Conservation (phyloP, 768 basidiomycete genomes). For the Amylocystis lapponica region DNA sequence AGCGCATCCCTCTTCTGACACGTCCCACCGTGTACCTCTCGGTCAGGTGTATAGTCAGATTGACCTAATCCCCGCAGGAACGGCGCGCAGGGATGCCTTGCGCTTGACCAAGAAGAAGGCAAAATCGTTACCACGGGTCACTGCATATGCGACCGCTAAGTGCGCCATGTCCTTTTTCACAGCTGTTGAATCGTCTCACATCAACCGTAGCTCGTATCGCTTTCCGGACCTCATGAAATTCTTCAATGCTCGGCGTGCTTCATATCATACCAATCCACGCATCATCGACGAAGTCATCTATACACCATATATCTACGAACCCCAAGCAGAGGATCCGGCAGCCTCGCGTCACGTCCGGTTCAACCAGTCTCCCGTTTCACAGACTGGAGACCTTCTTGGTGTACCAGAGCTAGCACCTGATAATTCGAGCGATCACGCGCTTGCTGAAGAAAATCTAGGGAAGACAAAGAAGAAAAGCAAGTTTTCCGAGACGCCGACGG, state of each 20-base stretch:
- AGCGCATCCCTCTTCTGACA: background rate
- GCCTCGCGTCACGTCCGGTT: slow-evolving; percentile 13
- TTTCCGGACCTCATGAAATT: slow-evolving; percentile 86
- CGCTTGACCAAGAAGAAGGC: slow-evolving; percentile 92
- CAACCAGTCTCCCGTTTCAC: slow-evolving; percentile 9
- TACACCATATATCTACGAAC: slow-evolving; percentile 83
- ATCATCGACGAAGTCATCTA: slow-evolving; percentile 92
- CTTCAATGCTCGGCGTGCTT: slow-evolving; percentile 73
- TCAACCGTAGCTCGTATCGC: slow-evolving; percentile 74
- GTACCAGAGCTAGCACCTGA: slow-evolving; percentile 56
- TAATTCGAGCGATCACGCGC: slow-evolving; percentile 17
- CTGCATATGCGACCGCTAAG: slow-evolving; percentile 90
- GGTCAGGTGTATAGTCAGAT: slow-evolving; percentile 88
- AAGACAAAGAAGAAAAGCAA: slow-evolving; percentile 54
- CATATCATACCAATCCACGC: slow-evolving; percentile 83
- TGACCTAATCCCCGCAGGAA: slow-evolving; percentile 89
- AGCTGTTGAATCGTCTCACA: background rate
- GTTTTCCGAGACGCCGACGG: slow-evolving; percentile 58
- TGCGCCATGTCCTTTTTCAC: background rate
- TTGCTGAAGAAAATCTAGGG: slow-evolving; percentile 21
- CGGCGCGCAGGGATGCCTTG: slow-evolving; percentile 86
- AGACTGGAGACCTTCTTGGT: slow-evolving; percentile 74
- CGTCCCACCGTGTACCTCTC: background rate
- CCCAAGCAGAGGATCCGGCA: slow-evolving; percentile 19
- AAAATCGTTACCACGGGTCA: slow-evolving; percentile 87